Percentiles rank a stretch among this genome's conserved stretches.
phyloP scores from a whole-genome alignment of 148 eudicot species.

The Rhododendron kiyosumense region DNA sequence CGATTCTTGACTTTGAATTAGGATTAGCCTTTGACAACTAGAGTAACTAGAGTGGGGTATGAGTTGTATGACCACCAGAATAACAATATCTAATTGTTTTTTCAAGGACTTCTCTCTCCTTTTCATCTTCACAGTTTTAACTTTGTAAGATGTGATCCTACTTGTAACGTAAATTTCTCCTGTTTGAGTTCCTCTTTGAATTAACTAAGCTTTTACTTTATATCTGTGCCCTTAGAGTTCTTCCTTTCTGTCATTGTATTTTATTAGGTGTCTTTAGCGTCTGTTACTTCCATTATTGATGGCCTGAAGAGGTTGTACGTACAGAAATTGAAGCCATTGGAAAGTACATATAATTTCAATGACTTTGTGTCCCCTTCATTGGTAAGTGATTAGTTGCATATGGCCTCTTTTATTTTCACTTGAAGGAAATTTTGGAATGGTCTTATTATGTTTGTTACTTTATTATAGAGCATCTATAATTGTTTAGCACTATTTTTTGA shows the following conservation, averaged over 20 bases:
- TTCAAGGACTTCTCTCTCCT: background rate
- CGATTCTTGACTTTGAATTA: background rate
- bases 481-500: background rate
- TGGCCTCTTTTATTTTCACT: background rate
- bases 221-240: background rate
- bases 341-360: constrained; percentile 73
- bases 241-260: background rate
- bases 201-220: constrained; percentile 11
- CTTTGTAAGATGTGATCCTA: background rate
- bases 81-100: background rate
- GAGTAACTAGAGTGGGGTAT: background rate
- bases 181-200: constrained; percentile 5
- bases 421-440: background rate
- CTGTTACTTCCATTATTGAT: constrained; percentile 86
- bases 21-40: background rate
- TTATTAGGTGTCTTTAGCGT: constrained; percentile 46
- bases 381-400: constrained; percentile 45
- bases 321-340: constrained; percentile 89
- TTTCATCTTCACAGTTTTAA: background rate
- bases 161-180: background rate
- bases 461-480: background rate
- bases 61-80: background rate
- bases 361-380: constrained; percentile 89
- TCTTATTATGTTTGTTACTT: background rate
- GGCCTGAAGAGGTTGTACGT: constrained; percentile 85